phyloP scores from a whole-genome alignment of 306 rosid species.

The Rubus parviflorus region DNA sequence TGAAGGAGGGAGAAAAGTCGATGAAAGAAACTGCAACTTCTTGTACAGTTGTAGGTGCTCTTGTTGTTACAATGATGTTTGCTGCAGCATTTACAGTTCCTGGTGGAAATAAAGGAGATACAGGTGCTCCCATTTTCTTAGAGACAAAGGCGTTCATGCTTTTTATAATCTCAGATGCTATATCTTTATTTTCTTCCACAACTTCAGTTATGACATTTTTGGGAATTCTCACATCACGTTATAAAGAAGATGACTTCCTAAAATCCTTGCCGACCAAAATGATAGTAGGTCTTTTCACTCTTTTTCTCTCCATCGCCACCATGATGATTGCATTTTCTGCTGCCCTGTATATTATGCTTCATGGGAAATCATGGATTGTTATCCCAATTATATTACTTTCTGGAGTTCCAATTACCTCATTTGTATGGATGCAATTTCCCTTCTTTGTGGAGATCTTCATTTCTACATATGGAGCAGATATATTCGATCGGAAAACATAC shows the following conservation, averaged over 20 bases:
- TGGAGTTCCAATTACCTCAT: conserved; percentile 25
- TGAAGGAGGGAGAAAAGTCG: conserved; percentile 35
- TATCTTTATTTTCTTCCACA: conserved; percentile 35
- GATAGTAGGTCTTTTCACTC: conserved; percentile 33
- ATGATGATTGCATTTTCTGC: conserved; percentile 42
- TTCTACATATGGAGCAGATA: conserved; percentile 24
- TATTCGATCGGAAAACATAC: background rate
- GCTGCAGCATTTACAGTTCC: conserved; percentile 42
- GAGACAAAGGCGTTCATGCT: background rate
- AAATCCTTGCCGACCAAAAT: conserved; percentile 35
- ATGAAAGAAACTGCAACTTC: conserved; percentile 42
- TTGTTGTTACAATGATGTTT: conserved; percentile 41
- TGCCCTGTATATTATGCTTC: conserved; percentile 30
- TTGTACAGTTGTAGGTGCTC: conserved; percentile 46
- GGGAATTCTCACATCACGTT: conserved; percentile 48
- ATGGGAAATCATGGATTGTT: background rate
- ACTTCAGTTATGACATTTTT: conserved; percentile 18
- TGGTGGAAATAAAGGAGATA: conserved; percentile 27
- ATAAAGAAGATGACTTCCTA: conserved; percentile 39
- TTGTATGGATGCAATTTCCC: conserved; percentile 20
- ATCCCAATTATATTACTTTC: conserved; percentile 4
- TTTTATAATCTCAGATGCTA: conserved; percentile 32
- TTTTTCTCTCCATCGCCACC: conserved; percentile 35
- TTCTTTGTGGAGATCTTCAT: conserved; percentile 28
- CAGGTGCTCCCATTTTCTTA: background rate